Base-by-base conservation (phyloP, 371 early-diverging fungal genomes). In the Apophysomyces variabilis region DNA sequence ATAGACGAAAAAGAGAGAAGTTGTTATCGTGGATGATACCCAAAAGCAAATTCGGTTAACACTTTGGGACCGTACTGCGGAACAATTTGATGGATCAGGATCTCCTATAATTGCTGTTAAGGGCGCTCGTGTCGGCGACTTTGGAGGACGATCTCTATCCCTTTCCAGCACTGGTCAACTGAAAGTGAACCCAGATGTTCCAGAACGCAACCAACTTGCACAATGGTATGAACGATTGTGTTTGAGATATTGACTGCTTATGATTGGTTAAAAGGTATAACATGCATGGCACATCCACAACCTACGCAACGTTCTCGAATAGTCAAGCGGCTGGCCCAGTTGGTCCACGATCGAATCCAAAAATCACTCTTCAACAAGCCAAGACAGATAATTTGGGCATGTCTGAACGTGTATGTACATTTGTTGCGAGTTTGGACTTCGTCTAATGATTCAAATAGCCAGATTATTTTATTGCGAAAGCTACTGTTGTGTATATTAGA, bases 11-110 rank as follows among this genome's bases (percentile, higher is more conserved):
- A 99, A 97, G 76, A 88, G 97, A 57, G 98, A 98, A 5, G 32
- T 98, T 50, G 78, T 77, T 0, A 65, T 99, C 44, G 96, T 91
- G 0, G 99, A 99, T 74, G 83, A 87, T 46, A 85, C 89, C 21
- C 82, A 77, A 13, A 91, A 77, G 60, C 77, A 84, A n/a, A 88
- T 96, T 32, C 83, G 91, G 5, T 57, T 93, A 35, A 97, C 99
- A 7, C 79, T 99, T 47, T 99, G 99, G 98, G 98, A 93, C 41
- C 62, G 79, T 7, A 81, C 85, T 16, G 99, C 98, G 0, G 90
- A 93, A 61, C 77, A 80, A 0, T 95, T 91, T 65, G 71, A 75
- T 46, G 45, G 74, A 1, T 74, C 68, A 32, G 73, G 71, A 13
- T 62, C 77, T 18, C 87, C 95, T 3, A 86, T 99, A 1, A 65